phyloP scores from a whole-genome alignment of 495 filamentous ascomycete genomes.

The Penicillium arizonense region DNA sequence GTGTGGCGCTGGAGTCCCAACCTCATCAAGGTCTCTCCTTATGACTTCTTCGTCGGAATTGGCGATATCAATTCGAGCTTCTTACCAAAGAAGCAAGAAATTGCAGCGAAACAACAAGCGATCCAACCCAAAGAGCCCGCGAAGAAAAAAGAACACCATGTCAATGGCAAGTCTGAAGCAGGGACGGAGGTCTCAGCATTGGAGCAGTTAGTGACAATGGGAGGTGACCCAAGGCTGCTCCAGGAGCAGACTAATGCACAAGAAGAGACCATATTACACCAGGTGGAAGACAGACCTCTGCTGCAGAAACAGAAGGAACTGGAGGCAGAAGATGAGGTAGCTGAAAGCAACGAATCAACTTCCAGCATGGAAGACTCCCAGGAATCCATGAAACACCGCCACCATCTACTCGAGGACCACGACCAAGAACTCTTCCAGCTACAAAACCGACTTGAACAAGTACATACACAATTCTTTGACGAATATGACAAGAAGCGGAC shows the following conservation, averaged over 20 bases:
- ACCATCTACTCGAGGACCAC: constrained; percentile 82
- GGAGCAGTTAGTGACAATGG: constrained; percentile 76
- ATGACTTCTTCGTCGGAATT: constrained; percentile 97
- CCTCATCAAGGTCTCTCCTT: constrained; percentile 90
- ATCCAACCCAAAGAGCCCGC: constrained; percentile 19
- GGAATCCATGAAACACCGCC: constrained; percentile 51
- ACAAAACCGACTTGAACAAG: constrained; percentile 64
- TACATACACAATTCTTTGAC: constrained; percentile 79
- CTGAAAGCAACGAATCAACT: constrained; percentile 44
- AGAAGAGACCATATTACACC: constrained; percentile 79
- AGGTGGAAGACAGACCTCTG: constrained; percentile 83
- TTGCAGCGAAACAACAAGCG: constrained; percentile 37
- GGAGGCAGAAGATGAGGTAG: constrained; percentile 74
- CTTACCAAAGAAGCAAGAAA: constrained; percentile 81
- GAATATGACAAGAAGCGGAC: constrained; percentile 64
- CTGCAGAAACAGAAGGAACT: constrained; percentile 84
- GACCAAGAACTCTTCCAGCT: constrained; percentile 77
- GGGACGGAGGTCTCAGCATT: constrained; percentile 54
- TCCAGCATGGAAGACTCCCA: constrained; percentile 41
- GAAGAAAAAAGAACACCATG: constrained; percentile 31
- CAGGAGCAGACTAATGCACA: constrained; percentile 78
- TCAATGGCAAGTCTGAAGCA: constrained; percentile 34
- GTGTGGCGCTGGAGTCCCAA: constrained; percentile 97
- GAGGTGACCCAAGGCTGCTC: constrained; percentile 66
- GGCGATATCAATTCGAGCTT: constrained; percentile 99